Conservation (phyloP, 2,329 filamentous ascomycete genomes). For the Beauveria sp. region DNA sequence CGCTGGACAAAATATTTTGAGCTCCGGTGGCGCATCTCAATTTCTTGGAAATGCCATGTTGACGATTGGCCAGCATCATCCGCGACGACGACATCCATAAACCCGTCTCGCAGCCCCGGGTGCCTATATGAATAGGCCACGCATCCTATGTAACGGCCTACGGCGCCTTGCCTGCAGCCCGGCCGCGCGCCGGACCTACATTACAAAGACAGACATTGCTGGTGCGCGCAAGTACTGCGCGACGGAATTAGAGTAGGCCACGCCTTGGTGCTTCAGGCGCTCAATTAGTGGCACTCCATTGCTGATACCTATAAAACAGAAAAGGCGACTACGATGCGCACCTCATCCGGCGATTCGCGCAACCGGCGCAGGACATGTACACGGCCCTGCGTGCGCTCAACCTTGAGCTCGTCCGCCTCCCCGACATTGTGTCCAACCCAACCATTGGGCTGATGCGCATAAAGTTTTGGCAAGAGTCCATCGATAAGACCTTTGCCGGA, state of each 20-base stretch:
- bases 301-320: conserved; percentile 34
- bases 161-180: conserved; percentile 25
- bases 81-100: not conserved
- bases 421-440: conserved; percentile 82
- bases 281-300: too few relatives aligned
- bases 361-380: conserved; percentile 70
- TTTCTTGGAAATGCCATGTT: conserved; percentile 17
- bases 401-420: conserved; percentile 80
- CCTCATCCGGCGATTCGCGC: conserved; percentile 73
- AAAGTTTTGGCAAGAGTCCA: conserved; percentile 88
- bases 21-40: not conserved
- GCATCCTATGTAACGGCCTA: conserved; percentile 29
- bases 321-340: conserved; percentile 86
- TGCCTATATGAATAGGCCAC: conserved; percentile 32
- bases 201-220: conserved; percentile 43
- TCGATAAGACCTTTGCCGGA: conserved; percentile 69
- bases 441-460: conserved; percentile 82
- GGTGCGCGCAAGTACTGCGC: conserved; percentile 48
- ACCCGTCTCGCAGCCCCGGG: not conserved
- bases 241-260: conserved; percentile 40
- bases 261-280: not conserved
- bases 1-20: not conserved
- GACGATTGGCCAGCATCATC: conserved; percentile 13
- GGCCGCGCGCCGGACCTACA: conserved; percentile 31
- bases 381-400: conserved; percentile 88